Conservation (phyloP, 176 grass and related monocot species). For the Raddia distichophylla region DNA sequence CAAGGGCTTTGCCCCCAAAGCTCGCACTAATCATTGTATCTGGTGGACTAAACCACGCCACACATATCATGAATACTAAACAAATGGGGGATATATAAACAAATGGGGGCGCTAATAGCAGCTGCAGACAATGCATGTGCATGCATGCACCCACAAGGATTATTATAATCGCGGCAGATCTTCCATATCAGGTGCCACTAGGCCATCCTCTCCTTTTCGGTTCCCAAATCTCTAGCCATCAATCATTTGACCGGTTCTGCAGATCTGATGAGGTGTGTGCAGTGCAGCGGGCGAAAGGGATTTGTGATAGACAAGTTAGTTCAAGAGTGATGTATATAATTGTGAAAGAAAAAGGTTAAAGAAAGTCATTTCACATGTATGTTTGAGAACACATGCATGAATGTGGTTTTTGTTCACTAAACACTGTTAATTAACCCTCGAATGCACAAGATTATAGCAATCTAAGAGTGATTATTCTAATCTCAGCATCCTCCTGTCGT, state of each 20-base stretch:
- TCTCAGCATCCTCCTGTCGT: background rate
- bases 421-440: background rate
- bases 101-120: background rate
- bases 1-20: background rate
- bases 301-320: background rate
- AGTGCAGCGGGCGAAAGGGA: background rate
- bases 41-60: background rate
- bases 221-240: background rate
- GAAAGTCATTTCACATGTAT: background rate
- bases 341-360: background rate
- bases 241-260: background rate
- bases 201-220: background rate
- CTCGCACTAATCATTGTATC: slow-evolving; percentile 24
- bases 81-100: no score
- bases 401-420: background rate
- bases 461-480: background rate
- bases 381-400: background rate
- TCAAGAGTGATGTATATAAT: background rate
- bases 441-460: background rate
- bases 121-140: background rate
- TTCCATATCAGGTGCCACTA: slow-evolving; percentile 6
- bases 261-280: background rate
- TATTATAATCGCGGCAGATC: background rate
- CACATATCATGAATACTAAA: background rate
- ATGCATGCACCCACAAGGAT: background rate